A percentile compares a stretch with the other conserved stretches of the same genome.
Evolutionary conservation across 345 rosid species (phyloP).

Genomic region (Citrus maxima): DNA sequence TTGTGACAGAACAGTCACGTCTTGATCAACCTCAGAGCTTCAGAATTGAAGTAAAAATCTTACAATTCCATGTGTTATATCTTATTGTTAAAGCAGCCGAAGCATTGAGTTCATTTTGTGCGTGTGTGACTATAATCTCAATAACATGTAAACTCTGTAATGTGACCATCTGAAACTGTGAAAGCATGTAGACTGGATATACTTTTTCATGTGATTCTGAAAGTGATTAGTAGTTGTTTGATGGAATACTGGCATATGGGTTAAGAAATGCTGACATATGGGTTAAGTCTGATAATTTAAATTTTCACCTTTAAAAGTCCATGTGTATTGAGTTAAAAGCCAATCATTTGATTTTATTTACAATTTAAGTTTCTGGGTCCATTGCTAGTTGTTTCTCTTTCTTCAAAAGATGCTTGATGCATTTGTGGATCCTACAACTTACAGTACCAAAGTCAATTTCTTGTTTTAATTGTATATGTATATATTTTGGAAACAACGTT

Average conservation of each 20-base stretch:
- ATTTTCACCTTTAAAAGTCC: not conserved
- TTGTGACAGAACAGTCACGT: not conserved
- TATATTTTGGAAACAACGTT: not conserved
- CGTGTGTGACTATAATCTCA: not conserved
- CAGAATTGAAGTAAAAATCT: not conserved
- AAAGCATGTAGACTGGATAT: not conserved
- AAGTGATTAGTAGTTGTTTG: not conserved
- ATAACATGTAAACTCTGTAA: not conserved
- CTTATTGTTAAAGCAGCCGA: not conserved
- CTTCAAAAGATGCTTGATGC: no score
- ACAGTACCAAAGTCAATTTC: no score
- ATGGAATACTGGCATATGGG: not conserved
- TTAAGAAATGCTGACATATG: not conserved
- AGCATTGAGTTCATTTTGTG: not conserved
- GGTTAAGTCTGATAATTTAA: not conserved
- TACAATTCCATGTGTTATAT: not conserved
- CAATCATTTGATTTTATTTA: no score
- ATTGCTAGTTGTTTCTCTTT: no score
- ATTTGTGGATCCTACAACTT: no score
- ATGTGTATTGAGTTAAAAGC: not conserved
- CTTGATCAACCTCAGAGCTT: not conserved
- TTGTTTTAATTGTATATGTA: no score
- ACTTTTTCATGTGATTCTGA: not conserved
- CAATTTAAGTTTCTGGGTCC: no score
- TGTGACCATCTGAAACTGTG: not conserved